Conservation (phyloP, 768 basidiomycete genomes). For the Gymnopilus dilepis region DNA sequence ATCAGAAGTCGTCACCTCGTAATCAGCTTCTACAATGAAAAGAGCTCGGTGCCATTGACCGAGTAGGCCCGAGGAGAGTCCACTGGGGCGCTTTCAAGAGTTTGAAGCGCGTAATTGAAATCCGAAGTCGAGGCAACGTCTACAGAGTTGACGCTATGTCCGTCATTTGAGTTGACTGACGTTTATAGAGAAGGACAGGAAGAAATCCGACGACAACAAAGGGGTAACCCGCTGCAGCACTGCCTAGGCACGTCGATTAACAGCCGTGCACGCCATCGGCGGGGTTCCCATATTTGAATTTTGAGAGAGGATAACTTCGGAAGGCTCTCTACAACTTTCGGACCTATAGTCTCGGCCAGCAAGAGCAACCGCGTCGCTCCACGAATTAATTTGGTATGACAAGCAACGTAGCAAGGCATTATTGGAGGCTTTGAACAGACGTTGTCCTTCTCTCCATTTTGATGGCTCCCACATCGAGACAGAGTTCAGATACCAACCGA, state of each 20-base stretch:
- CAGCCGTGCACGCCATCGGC: not conserved
- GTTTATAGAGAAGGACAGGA: not conserved
- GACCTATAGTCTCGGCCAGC: not conserved
- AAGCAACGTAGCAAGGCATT: not conserved
- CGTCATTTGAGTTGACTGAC: not conserved
- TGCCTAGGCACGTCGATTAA: not conserved
- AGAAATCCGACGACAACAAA: not conserved
- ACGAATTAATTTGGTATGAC: not conserved
- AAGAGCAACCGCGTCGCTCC: not conserved
- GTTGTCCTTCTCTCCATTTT: conserved; percentile 5
- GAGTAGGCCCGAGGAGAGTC: not conserved
- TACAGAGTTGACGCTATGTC: conserved; percentile 2
- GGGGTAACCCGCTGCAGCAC: not conserved
- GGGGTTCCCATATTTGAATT: not conserved
- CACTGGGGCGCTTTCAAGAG: not conserved
- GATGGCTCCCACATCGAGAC: conserved; percentile 8
- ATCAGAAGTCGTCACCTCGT: not conserved
- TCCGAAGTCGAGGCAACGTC: not conserved
- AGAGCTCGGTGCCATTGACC: not conserved
- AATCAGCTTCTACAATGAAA: not conserved
- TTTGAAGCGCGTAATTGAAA: not conserved
- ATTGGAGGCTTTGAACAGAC: not conserved
- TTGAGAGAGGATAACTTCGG: not conserved
- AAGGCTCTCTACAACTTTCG: not conserved
- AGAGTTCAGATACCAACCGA: not conserved